Percentiles rank a stretch among this genome's conserved stretches.
These are phyloP conservation scores for Cladophialophora chaetospira DNA, from an alignment of 2,329 filamentous ascomycete genomes.

Conservation along the genomic window DNA sequence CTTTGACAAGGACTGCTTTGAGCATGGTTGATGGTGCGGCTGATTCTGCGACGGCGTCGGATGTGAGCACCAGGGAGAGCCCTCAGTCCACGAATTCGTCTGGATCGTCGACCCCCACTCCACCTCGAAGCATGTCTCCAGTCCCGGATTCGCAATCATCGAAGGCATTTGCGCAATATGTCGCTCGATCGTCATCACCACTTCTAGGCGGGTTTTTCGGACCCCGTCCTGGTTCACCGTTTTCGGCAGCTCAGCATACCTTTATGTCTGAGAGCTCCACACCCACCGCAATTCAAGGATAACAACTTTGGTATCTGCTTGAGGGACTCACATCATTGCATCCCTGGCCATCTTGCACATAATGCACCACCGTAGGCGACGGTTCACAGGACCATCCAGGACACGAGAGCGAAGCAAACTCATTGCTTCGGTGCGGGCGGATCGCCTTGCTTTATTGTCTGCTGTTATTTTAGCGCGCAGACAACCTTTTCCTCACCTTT, in stretches of 20 bases:
- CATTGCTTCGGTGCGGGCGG: constrained; percentile 15
- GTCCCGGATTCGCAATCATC: constrained; percentile 21
- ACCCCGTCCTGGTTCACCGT: constrained; percentile 45
- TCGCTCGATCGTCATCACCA: constrained; percentile 46
- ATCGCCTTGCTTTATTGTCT: constrained; percentile 26
- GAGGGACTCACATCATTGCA: constrained; percentile 9
- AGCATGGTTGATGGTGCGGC: constrained; percentile 43
- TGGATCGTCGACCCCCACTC: constrained; percentile 33
- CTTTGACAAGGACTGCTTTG: constrained; percentile 28
- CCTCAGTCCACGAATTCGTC: constrained; percentile 33
- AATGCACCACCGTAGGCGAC: constrained; percentile 17
- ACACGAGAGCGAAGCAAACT: constrained; percentile 7
- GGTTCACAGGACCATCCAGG: constrained; percentile 9
- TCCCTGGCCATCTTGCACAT: constrained; percentile 4
- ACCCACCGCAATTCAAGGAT: constrained; percentile 46
- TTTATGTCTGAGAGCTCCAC: constrained; percentile 51
- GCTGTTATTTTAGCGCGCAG: constrained; percentile 32
- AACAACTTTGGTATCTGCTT: constrained; percentile 13
- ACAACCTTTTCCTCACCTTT: constrained; percentile 16
- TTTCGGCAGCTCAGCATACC: constrained; percentile 43
- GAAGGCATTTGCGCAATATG: constrained; percentile 37
- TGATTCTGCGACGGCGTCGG: constrained; percentile 35
- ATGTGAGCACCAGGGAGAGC: constrained; percentile 30
- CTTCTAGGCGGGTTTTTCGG: constrained; percentile 44
- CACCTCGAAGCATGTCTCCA: constrained; percentile 23